Base-by-base conservation (phyloP, 2,329 filamentous ascomycete species). In the Metarhizium robertsii region DNA sequence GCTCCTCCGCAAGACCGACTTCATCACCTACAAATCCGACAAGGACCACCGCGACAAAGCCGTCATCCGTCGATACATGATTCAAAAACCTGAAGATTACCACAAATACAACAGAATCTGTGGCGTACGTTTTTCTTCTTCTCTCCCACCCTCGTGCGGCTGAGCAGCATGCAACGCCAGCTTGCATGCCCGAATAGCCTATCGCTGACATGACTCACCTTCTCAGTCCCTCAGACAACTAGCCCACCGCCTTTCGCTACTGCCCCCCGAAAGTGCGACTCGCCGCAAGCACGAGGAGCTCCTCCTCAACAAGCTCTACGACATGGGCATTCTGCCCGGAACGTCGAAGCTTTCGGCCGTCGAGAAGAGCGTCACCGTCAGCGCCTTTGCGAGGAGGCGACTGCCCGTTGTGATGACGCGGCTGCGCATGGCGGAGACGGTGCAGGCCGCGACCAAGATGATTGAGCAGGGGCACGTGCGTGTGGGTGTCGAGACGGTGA, bases 391-490 rank as follows among this genome's bases (percentile, higher is more conserved):
- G 60, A 78, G 94, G 58, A 76, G 94, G 56, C 76, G 94, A 49
- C 75, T 99, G 61, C 90, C 89, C 0, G 90, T 99, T 14, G 82
- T 99, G 49, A 95, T 96, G 90, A 92, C 89, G 11, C 78, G 92
- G 57, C 76, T 94, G 65, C 80, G 88, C 61, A 97, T 99, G 94
- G 88, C 92, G 42, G 90, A 96, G 76, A 92, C 85, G 53, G 85
- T 97, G 43, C 86, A 88, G 68, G 87, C 90, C 38, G 88, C 88
- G 43, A 88, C 84, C 7, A 91, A 89, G 64, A 87, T 96, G 71
- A 88, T 97, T 57, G 92, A 97, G 76, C 90, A 96, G 67, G 92
- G 92, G 6, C 92, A 96, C 69, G 91, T 97, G 3, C 79, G 92
- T 50, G 90, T 96, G 1, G 92, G 92, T 13, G 92, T 90, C 0